Evolutionary conservation across 495 filamentous ascomycete species (phyloP), one percentile per base, ranked within the genome.

Genomic region (Bryoglossum gracile): DNA sequence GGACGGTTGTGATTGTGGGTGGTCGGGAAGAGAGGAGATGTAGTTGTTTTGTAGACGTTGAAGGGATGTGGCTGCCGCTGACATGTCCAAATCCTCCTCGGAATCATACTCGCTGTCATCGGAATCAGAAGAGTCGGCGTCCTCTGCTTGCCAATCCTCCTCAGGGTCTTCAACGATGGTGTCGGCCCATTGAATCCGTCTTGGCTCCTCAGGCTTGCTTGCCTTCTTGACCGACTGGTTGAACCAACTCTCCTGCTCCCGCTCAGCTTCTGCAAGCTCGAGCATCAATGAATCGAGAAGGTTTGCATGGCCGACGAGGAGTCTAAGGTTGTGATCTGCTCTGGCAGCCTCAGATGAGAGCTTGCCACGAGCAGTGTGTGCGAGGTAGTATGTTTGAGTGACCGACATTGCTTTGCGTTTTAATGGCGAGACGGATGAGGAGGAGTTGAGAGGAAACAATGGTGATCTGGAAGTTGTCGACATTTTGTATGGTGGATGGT

Each of bases 181-280:
- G 55, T 95, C 87, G 35, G 86, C 84, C 87, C 87, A 95, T 79
- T 91, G 83, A 62, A 94, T 80, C 73, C 87, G 87, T 57, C 73
- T 74, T 35, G 82, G 73, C 52, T 77, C 59, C 35, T 73, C 73
- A 57, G 66, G 68, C 62, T 76, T 74, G 49, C 65, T 54, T 58
- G 86, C 87, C 58, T 83, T 84, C 63, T 73, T 79, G 68, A 96
- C 87, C 50, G 86, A 88, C 68, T 91, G 82, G 78, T 96, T 89
- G 82, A 96, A 97, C 94, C 94, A 97, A 45, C 77, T 83, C 68
- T 97, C 92, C 67, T 97, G 92, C 65, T 97, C 89, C 51, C 81
- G 78, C 73, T 98, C 94, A 61, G 94, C 92, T 33, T 94, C 86
- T 65, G 86, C 81, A 14, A 98, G 86, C 63, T 95, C 89, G 51